A percentile compares a stretch with the other conserved stretches of the same genome.
phyloP scores from a whole-genome alignment of 1,284 basidiomycete genomes.

The Boletus mariae region DNA sequence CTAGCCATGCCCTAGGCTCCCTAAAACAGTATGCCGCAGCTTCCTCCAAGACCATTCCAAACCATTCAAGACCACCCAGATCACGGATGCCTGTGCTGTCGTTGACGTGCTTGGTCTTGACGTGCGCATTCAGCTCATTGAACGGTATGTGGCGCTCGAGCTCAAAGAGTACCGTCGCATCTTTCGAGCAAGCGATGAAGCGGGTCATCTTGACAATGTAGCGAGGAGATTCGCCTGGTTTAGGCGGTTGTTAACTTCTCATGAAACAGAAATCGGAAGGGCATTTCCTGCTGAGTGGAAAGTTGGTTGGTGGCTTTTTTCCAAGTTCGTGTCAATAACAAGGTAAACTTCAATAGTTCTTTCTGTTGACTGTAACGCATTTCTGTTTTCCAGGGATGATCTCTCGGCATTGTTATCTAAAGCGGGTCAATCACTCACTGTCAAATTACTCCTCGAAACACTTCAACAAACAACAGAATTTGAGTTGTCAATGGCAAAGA shows the following conservation, averaged over 20 bases:
- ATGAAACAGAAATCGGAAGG: conserved; percentile 82
- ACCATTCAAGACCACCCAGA: conserved; percentile 57
- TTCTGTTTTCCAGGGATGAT: conserved; percentile 55
- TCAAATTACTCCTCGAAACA: conserved; percentile 78
- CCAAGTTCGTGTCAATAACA: conserved; percentile 85
- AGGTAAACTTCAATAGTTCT: conserved; percentile 44
- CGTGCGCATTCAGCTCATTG: conserved; percentile 76
- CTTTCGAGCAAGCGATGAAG: conserved; percentile 88
- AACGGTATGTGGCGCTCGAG: conserved; percentile 87
- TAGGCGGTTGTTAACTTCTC: conserved; percentile 80
- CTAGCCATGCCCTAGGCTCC: not conserved
- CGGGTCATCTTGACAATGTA: conserved; percentile 95
- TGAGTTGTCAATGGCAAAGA: conserved; percentile 73
- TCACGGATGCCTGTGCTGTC: conserved; percentile 78
- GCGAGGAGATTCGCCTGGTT: conserved; percentile 96
- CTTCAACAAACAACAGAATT: conserved; percentile 86
- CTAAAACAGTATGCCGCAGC: conserved; percentile 38
- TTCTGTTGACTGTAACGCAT: not conserved
- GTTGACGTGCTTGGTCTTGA: conserved; percentile 86
- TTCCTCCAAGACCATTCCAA: conserved; percentile 76
- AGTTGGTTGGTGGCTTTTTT: conserved; percentile 74
- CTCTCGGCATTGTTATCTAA: conserved; percentile 64
- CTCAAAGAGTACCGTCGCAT: conserved; percentile 96
- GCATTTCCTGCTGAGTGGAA: conserved; percentile 84
- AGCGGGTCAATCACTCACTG: conserved; percentile 66